Base-by-base conservation (phyloP, 345 rosid genomes). In the Hibiscus syriacus region DNA sequence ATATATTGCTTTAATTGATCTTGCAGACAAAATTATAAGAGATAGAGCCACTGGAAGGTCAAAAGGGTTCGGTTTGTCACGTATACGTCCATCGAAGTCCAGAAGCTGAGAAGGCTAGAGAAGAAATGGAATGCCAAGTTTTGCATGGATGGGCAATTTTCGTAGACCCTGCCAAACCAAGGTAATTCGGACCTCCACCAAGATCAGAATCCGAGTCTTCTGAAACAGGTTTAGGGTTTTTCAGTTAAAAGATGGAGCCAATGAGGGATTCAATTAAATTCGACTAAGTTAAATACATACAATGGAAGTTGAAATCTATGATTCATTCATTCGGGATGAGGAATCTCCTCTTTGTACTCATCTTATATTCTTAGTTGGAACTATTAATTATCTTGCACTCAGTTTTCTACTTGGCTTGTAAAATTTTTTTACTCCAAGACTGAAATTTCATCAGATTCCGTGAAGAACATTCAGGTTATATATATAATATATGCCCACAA, bases 141-240 rank as follows among this genome's bases (percentile, higher is more conserved):
- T 78, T 93, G 72, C 96, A 93, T 30, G 98, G 98, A 55, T 93
- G 98, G 98, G 97, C 89, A 11, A 89, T 93, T 34, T 93, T 93
- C 66, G 92, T 93, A 7, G 96, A 93, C 71, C 97, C 97, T 66
- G 96, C 97, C 17, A 88, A 74, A 74, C 94, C 90, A 50, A 81
- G 88, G 77, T 90, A 86, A 79, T 70, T 65, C 12, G 74, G 86
- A 76, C 81, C 77, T 29, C 89, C 78, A 3, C 76, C 81, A 9
- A 72, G 70, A 2, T 70, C 72, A 7, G 80, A 72, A n/a, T 60
- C 67, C 0, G 78, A 53, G 29, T 32, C 84, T 30, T 75, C 82
- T n/a, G 89, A 74, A 68, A 73, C 70, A 38, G 92, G 97, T 70
- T 87, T 77, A 27, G 4, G 32, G 32, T 29, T 2, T 29, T 32